Evolutionary conservation across 1,284 basidiomycete genomes (phyloP).

Genomic region (Pseudozyma sp.): DNA sequence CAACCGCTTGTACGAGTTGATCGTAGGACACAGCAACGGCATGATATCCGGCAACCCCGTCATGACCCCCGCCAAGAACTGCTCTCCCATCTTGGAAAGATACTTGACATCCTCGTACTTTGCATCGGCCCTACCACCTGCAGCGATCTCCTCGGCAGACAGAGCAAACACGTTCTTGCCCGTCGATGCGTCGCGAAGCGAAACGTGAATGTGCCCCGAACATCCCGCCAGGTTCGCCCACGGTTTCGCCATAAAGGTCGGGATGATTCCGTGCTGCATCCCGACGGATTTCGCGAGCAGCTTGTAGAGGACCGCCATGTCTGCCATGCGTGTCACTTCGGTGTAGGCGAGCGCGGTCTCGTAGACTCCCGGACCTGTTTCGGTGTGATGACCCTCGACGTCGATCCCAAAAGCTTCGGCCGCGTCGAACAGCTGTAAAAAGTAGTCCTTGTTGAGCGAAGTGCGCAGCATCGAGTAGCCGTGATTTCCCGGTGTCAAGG

Average conservation of each 20-base stretch:
- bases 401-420: conserved; percentile 80
- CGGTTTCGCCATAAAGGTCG: conserved; percentile 98
- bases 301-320: conserved; percentile 94
- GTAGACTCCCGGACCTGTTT: conserved; percentile 86
- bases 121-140: conserved; percentile 77
- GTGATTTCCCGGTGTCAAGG: conserved; percentile 84
- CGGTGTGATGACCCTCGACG: conserved; percentile 95
- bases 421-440: conserved; percentile 86
- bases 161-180: conserved; percentile 85
- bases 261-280: conserved; percentile 86
- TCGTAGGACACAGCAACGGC: conserved; percentile 81
- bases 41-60: conserved; percentile 84
- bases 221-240: conserved; percentile 73
- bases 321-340: conserved; percentile 85
- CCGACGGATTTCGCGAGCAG: conserved; percentile 90
- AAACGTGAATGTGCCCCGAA: conserved; percentile 88
- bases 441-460: conserved; percentile 84
- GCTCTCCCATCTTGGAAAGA: conserved; percentile 85
- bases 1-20: conserved; percentile 97
- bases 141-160: conserved; percentile 74
- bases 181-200: conserved; percentile 75
- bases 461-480: conserved; percentile 68
- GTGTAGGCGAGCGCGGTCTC: conserved; percentile 95
- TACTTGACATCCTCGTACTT: conserved; percentile 83
- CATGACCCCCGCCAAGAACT: conserved; percentile 90